Evolutionary conservation across 305 asterid species (phyloP).

Genomic region (Andrographis paniculata): DNA sequence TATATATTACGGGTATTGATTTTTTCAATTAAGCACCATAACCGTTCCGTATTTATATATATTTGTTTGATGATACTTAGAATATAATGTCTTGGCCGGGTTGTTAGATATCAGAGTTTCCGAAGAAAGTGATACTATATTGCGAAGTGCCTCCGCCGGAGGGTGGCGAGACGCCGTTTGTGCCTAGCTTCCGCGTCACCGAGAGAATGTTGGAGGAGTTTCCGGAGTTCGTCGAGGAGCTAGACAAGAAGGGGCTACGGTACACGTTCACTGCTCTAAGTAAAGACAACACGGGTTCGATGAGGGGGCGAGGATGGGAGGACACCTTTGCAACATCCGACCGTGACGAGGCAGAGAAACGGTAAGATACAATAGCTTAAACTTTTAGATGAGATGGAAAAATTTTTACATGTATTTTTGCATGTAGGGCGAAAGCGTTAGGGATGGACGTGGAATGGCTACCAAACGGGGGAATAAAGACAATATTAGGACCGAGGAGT

Average conservation of each 20-base stretch:
- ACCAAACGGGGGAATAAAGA: slow-evolving; percentile 48
- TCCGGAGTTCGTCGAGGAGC: slow-evolving; percentile 59
- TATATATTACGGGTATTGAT: no score
- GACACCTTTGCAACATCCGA: slow-evolving; percentile 69
- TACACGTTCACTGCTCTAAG: slow-evolving; percentile 66
- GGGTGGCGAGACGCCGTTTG: slow-evolving; percentile 80
- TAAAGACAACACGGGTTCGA: slow-evolving; percentile 42
- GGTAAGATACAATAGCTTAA: slow-evolving; percentile 23
- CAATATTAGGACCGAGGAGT: slow-evolving; percentile 53
- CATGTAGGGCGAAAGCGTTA: slow-evolving; percentile 39
- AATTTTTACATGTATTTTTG: not conserved
- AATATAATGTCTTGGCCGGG: not conserved
- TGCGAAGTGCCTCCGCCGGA: slow-evolving; percentile 77
- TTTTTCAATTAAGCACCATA: no score
- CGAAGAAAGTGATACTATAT: slow-evolving; percentile 57
- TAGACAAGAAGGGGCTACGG: slow-evolving; percentile 56
- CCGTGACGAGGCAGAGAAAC: slow-evolving; percentile 58
- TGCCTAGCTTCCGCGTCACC: slow-evolving; percentile 68
- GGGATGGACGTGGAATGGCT: slow-evolving; percentile 90
- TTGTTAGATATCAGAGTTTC: slow-evolving; percentile 52
- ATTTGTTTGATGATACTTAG: not conserved
- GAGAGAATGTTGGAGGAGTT: slow-evolving; percentile 64
- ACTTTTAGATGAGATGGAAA: no score
- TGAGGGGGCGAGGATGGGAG: slow-evolving; percentile 91
- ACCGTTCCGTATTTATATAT: not conserved